Conservation (phyloP, 2,329 filamentous ascomycete genomes). For the Claviceps sp. region DNA sequence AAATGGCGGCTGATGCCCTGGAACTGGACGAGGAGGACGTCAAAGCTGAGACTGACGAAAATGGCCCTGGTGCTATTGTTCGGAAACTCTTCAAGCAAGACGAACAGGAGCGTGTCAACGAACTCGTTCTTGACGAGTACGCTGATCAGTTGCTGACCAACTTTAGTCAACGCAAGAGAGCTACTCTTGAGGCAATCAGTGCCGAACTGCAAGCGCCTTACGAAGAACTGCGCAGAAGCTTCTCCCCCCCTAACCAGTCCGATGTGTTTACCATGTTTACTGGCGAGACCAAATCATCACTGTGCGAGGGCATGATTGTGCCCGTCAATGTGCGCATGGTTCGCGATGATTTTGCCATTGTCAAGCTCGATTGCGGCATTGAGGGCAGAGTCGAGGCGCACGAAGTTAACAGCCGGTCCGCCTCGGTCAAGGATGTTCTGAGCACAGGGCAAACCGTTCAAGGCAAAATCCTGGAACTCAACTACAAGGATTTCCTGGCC, state of each 20-base stretch:
- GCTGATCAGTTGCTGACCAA: slow-evolving; percentile 89
- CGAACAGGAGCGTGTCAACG: slow-evolving; percentile 87
- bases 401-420: slow-evolving; percentile 58
- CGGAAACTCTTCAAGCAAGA: slow-evolving; percentile 92
- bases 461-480: slow-evolving; percentile 77
- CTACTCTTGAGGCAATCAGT: slow-evolving; percentile 90
- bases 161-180: slow-evolving; percentile 87
- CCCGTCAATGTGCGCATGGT: slow-evolving; percentile 79
- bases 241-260: slow-evolving; percentile 53
- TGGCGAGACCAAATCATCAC: slow-evolving; percentile 73
- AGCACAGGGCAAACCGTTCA: slow-evolving; percentile 71
- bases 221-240: slow-evolving; percentile 80
- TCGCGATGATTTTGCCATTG: slow-evolving; percentile 85
- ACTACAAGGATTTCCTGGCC: slow-evolving; percentile 71
- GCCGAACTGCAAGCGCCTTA: slow-evolving; percentile 87
- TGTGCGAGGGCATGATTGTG: slow-evolving; percentile 84
- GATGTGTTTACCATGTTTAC: slow-evolving; percentile 96
- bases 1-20: slow-evolving; percentile 94
- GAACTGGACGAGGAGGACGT: slow-evolving; percentile 97
- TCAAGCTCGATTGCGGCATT: slow-evolving; percentile 85
- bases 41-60: slow-evolving; percentile 83
- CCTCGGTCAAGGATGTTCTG: slow-evolving; percentile 61
- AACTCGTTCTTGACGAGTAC: slow-evolving; percentile 91
- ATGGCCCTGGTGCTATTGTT: slow-evolving; percentile 79
- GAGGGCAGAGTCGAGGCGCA: slow-evolving; percentile 76